Percentiles rank a stretch among this genome's conserved stretches.
Evolutionary conservation across 1,284 basidiomycete genomes (phyloP).

Genomic region (Singerocomus inundabilis): DNA sequence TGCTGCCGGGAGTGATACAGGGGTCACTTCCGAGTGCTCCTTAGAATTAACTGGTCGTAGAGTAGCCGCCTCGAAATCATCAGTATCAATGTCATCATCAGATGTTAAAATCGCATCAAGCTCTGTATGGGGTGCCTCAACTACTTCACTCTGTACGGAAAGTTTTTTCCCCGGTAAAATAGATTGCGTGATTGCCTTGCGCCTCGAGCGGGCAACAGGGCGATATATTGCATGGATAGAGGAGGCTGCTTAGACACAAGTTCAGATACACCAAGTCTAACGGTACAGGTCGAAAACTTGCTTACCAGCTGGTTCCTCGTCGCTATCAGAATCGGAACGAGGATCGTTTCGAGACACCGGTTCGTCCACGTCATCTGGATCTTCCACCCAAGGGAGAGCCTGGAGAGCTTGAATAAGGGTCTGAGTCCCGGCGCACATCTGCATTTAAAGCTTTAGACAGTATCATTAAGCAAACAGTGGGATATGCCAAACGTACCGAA

Average conservation of each 20-base stretch:
- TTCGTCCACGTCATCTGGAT: conserved; percentile 66
- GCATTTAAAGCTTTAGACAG: conserved; percentile 10
- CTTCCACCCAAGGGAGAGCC: conserved; percentile 72
- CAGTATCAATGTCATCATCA: conserved; percentile 59
- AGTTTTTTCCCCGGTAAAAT: conserved; percentile 31
- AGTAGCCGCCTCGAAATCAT: conserved; percentile 52
- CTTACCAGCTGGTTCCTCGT: conserved; percentile 49
- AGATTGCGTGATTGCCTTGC: conserved; percentile 37
- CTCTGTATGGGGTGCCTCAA: conserved; percentile 29
- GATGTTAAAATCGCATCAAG: conserved; percentile 24
- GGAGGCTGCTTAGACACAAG: conserved; percentile 44
- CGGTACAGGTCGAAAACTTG: conserved; percentile 17
- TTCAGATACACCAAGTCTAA: conserved; percentile 2
- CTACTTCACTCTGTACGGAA: conserved; percentile 11
- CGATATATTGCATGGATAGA: conserved; percentile 86
- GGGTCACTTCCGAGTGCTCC: conserved; percentile 20
- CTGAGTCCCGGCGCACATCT: conserved; percentile 83
- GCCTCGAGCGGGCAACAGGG: conserved; percentile 67
- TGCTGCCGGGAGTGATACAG: conserved; percentile 2
- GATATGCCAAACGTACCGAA: conserved; percentile 49
- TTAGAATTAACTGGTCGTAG: conserved; percentile 38
- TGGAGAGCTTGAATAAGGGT: conserved; percentile 83
- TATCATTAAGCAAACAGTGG: conserved; percentile 5
- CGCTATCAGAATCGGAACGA: conserved; percentile 52
- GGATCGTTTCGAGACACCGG: conserved; percentile 41